Conservation (phyloP, 2,329 filamentous ascomycete genomes). For the Metarhizium brunneum region DNA sequence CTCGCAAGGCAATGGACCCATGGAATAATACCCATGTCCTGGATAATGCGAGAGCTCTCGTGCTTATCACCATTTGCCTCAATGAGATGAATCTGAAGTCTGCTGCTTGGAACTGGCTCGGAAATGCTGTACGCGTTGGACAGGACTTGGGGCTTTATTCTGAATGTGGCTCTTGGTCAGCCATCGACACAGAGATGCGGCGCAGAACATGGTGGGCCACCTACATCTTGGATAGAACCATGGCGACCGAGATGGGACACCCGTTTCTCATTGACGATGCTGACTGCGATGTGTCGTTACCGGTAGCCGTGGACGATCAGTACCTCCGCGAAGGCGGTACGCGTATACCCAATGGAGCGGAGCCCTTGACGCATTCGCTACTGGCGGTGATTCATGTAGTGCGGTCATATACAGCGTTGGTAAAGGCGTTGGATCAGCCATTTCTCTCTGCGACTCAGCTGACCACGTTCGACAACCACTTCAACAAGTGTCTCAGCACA, state of each 20-base stretch:
- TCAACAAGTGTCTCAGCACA: conserved; percentile 61
- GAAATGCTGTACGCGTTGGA: conserved; percentile 66
- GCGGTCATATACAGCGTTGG: conserved; percentile 64
- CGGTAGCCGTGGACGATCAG: conserved; percentile 72
- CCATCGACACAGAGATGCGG: conserved; percentile 77
- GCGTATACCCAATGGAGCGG: conserved; percentile 39
- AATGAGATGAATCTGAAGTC: conserved; percentile 82
- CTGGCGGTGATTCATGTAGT: conserved; percentile 75
- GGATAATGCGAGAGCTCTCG: conserved; percentile 62
- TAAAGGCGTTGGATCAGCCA: conserved; percentile 59
- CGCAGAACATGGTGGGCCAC: conserved; percentile 89
- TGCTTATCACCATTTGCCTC: conserved; percentile 70
- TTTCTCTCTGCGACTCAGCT: conserved; percentile 59
- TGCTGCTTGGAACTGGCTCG: conserved; percentile 79
- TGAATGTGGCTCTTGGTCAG: conserved; percentile 63
- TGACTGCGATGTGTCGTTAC: conserved; percentile 78
- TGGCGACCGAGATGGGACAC: conserved; percentile 71
- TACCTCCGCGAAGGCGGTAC: conserved; percentile 54
- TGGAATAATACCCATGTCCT: conserved; percentile 73
- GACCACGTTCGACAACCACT: conserved; percentile 72
- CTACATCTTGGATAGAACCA: conserved; percentile 76
- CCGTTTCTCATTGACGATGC: conserved; percentile 77
- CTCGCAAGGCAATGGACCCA: conserved; percentile 62
- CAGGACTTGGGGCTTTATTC: conserved; percentile 78
- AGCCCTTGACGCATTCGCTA: conserved; percentile 59